Evolutionary conservation across 495 filamentous ascomycete species (phyloP).

Genomic region (Podospora conica): DNA sequence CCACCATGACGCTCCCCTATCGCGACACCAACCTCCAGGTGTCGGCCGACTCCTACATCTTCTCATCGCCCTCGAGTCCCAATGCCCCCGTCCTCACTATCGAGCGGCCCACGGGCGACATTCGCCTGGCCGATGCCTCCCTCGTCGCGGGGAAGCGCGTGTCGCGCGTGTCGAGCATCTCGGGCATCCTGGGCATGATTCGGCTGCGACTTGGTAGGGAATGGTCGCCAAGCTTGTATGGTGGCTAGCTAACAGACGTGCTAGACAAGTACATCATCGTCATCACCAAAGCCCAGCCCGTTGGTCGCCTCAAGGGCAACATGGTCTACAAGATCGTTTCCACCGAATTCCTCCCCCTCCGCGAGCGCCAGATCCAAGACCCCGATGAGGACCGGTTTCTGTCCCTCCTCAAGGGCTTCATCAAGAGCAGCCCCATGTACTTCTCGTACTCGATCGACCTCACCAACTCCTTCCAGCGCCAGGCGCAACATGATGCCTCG

Average conservation of each 20-base stretch:
- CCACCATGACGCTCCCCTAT: conserved; percentile 64
- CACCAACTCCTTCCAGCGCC: conserved; percentile 91
- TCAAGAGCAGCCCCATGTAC: conserved; percentile 87
- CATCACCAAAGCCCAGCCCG: conserved; percentile 87
- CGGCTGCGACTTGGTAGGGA: conserved; percentile 75
- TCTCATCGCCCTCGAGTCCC: conserved; percentile 90
- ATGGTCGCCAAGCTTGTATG: background rate
- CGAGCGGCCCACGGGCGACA: conserved; percentile 87
- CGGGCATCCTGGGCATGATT: conserved; percentile 89
- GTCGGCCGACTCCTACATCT: conserved; percentile 87
- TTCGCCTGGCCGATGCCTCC: conserved; percentile 73
- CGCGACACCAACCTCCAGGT: conserved; percentile 94
- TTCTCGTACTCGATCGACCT: conserved; percentile 95
- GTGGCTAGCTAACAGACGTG: conserved; percentile 12
- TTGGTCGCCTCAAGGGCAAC: conserved; percentile 86
- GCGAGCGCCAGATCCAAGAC: conserved; percentile 85
- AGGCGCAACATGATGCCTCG: conserved; percentile 61
- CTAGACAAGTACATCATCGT: conserved; percentile 94
- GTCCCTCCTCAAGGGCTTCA: conserved; percentile 63
- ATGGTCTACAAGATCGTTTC: conserved; percentile 87
- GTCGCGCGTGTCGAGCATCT: conserved; percentile 67
- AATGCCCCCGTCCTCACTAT: conserved; percentile 79
- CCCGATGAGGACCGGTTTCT: conserved; percentile 90
- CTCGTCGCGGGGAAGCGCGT: conserved; percentile 72
- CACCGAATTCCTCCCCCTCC: conserved; percentile 90